These are phyloP conservation scores for Forsythia suspensa DNA, from an alignment of 257 asterid species.

Conservation along the genomic window DNA sequence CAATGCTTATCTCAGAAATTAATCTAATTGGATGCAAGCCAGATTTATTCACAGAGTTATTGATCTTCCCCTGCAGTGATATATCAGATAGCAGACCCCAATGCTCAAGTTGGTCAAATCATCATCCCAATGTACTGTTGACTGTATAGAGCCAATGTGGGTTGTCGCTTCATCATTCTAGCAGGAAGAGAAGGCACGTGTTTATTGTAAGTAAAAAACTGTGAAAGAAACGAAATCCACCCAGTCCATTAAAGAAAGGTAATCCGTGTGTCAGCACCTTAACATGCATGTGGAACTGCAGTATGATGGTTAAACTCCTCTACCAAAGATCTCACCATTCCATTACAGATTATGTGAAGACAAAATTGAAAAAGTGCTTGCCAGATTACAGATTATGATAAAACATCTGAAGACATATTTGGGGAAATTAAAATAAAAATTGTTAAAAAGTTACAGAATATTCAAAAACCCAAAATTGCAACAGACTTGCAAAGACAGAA, in stretches of 20 bases:
- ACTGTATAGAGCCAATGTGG: slow-evolving; percentile 30
- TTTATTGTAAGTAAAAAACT: slow-evolving; percentile 10
- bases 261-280: neutral
- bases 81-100: slow-evolving; percentile 82
- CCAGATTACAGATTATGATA: too few relatives aligned
- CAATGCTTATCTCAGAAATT: slow-evolving; percentile 48
- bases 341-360: neutral
- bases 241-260: slow-evolving; percentile 2
- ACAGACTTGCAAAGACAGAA: too few relatives aligned
- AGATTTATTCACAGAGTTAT: slow-evolving; percentile 42
- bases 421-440: too few relatives aligned
- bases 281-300: neutral
- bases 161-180: slow-evolving; percentile 50
- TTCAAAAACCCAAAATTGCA: too few relatives aligned
- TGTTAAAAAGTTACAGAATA: too few relatives aligned
- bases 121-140: slow-evolving; percentile 68
- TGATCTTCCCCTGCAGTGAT: slow-evolving; percentile 63
- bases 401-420: too few relatives aligned
- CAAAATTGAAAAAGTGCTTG: neutral
- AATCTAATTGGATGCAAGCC: slow-evolving; percentile 37
- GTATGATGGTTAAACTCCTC: neutral
- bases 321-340: neutral
- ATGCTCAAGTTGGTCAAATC: slow-evolving; percentile 75
- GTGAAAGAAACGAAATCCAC: slow-evolving; percentile 21
- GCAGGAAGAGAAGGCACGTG: slow-evolving; percentile 21